These are phyloP conservation scores for Sporothrix schenckii DNA, from an alignment of 2,329 filamentous ascomycete genomes.

Conservation along the genomic window DNA sequence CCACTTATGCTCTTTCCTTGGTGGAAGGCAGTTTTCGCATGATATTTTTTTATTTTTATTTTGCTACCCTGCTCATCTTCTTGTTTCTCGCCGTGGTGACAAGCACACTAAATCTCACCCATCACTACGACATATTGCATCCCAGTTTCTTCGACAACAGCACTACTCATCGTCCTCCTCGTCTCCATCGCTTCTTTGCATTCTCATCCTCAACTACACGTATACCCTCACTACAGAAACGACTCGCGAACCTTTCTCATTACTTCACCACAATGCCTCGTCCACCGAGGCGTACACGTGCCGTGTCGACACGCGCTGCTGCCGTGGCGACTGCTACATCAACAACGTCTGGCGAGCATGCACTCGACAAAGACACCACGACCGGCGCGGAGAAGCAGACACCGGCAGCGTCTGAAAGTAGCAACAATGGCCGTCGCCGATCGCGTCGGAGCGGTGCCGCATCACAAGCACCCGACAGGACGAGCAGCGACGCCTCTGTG, in stretches of 20 bases:
- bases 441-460: conserved; percentile 32
- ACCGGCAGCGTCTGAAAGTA: conserved; percentile 42
- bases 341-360: neutral
- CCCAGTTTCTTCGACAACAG: conserved; percentile 16
- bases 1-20: conserved; percentile 6
- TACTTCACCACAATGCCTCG: conserved; percentile 34
- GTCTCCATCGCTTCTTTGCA: neutral
- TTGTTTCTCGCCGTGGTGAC: conserved; percentile 10
- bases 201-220: neutral
- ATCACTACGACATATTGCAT: neutral
- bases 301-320: conserved; percentile 29
- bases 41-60: neutral
- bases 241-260: neutral
- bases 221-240: neutral
- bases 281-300: conserved; percentile 35
- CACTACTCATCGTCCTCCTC: neutral
- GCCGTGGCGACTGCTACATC: neutral
- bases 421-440: conserved; percentile 32
- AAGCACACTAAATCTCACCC: conserved; percentile 2
- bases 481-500: conserved; percentile 43
- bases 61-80: neutral
- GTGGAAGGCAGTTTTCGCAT: neutral
- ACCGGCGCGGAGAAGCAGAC: conserved; percentile 37
- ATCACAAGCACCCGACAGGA: conserved; percentile 29
- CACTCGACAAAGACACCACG: conserved; percentile 17